Evolutionary conservation across 148 eudicot species (phyloP), one percentile per base, ranked within the genome.

Genomic region (Vaccinium corymbosum): DNA sequence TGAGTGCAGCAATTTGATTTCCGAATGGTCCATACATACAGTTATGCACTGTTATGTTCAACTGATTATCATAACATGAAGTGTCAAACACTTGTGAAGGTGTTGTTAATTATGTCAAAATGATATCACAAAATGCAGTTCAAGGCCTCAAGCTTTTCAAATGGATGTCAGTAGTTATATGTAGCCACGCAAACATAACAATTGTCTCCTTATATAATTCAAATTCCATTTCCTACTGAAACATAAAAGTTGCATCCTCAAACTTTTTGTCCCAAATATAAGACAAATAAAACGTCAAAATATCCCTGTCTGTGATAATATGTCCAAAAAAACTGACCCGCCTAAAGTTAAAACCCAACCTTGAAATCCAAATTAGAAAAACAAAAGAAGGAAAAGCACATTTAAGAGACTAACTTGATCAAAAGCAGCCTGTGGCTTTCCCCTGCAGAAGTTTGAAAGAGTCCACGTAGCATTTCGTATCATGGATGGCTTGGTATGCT

Each of bases 391-490:
- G 29, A 62, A 80, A 61, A 22, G 2, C 53, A 59, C 13, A n/a
- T 29, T 29, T 12, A 78, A 32, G 19, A 49, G 49, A 78, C 74
- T 35, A 48, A 90, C 90, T 89, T 86, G 89, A 4, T 90, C 90
- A 83, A 88, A 90, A 6, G 80, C 35, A 82, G 91, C 90, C 62
- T 87, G 90, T 72, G 91, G 91, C 85, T 88, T 89, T 62, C 91
- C 90, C 77, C 89, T 83, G 79, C 92, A 90, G 84, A 90, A 90
- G 79, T 90, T 90, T 17, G 92, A 90, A 32, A 90, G 86, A 16
- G 92, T 87, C 92, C 92, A 90, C 2, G 92, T 90, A 56, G 92
- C 92, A 87, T 90, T 90, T 85, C 89, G 87, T 64, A 90, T 62
- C 92, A 90, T 88, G 17, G 92, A 90, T 53, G 89, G 87, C 79